A percentile compares a stretch with the other conserved stretches of the same genome.
Evolutionary conservation across 2,329 filamentous ascomycete species (phyloP).

Genomic region (Tolypocladium inflatum): DNA sequence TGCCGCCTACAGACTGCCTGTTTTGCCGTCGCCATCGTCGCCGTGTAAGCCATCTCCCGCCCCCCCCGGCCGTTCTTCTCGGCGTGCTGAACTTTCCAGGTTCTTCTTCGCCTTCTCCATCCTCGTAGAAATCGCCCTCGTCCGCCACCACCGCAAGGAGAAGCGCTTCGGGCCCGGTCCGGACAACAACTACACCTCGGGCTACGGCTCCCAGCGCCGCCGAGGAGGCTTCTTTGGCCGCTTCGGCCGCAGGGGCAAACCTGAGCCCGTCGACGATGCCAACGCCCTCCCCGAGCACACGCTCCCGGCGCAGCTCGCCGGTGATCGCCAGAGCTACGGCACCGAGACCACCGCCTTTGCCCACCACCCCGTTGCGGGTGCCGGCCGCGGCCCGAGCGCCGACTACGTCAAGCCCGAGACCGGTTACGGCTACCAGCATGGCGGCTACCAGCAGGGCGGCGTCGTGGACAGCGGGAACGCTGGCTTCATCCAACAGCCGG

Average conservation of each 20-base stretch:
- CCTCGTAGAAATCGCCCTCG: slow-evolving; percentile 56
- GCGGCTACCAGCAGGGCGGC: not conserved
- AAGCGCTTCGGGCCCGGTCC: slow-evolving; percentile 54
- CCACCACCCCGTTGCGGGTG: slow-evolving; percentile 6
- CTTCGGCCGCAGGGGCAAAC: slow-evolving; percentile 18
- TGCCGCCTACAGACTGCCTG: slow-evolving; percentile 70
- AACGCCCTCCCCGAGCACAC: slow-evolving; percentile 29
- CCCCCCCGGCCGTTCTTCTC: too few relatives aligned
- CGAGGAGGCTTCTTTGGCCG: slow-evolving; percentile 22
- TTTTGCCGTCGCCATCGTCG: slow-evolving; percentile 71
- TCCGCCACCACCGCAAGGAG: slow-evolving; percentile 63
- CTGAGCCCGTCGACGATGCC: slow-evolving; percentile 11
- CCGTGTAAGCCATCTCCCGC: slow-evolving; percentile 46
- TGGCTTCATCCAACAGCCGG: not conserved
- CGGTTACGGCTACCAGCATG: slow-evolving; percentile 11
- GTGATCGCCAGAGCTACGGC: slow-evolving; percentile 29
- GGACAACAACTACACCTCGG: slow-evolving; percentile 49
- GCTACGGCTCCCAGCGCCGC: slow-evolving; percentile 23
- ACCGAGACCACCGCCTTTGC: slow-evolving; percentile 26
- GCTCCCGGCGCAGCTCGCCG: slow-evolving; percentile 27
- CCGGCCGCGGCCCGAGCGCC: slow-evolving; percentile 14
- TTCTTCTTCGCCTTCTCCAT: slow-evolving; percentile 69
- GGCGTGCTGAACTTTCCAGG: slow-evolving; percentile 24
- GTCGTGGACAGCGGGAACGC: not conserved
- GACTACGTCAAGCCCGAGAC: slow-evolving; percentile 17